These are phyloP conservation scores for Globisporangium splendens DNA, from an alignment of 352 stramenopile genomes.

Conservation along the genomic window DNA sequence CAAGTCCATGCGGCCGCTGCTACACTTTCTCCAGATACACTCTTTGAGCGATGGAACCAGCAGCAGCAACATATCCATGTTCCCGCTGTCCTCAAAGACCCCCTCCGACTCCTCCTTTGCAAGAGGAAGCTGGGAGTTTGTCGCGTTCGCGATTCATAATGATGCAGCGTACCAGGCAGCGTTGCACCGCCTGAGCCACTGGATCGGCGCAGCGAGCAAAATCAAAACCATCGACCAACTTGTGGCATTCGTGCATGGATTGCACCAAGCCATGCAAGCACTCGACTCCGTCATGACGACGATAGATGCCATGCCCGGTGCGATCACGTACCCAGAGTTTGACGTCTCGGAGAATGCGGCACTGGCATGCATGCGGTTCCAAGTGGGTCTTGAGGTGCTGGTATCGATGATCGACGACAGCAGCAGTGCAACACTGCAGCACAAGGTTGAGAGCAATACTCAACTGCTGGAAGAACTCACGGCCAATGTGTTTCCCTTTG, in stretches of 20 bases:
- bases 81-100: background rate
- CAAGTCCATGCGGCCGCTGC: slow-evolving; percentile 20
- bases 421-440: background rate
- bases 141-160: slow-evolving; percentile 38
- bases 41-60: slow-evolving; percentile 20
- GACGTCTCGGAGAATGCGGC: slow-evolving; percentile 50
- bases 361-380: slow-evolving; percentile 40
- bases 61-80: background rate
- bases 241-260: slow-evolving; percentile 27
- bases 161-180: slow-evolving; percentile 48
- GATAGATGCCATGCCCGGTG: background rate
- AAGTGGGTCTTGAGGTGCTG: slow-evolving; percentile 21
- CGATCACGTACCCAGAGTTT: slow-evolving; percentile 44
- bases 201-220: slow-evolving; percentile 24
- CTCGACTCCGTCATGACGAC: slow-evolving; percentile 7
- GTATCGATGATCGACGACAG: background rate
- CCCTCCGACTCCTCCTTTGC: slow-evolving; percentile 12
- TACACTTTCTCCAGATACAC: slow-evolving; percentile 4
- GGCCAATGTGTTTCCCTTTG: slow-evolving; percentile 13
- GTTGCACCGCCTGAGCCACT: slow-evolving; percentile 38
- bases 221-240: slow-evolving; percentile 25
- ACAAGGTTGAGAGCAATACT: slow-evolving; percentile 1
- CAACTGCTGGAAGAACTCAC: slow-evolving; percentile 10
- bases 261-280: slow-evolving; percentile 21
- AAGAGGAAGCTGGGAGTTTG: slow-evolving; percentile 55